phyloP scores from a whole-genome alignment of 164 flowering plant species.

The Aristolochia californica region DNA sequence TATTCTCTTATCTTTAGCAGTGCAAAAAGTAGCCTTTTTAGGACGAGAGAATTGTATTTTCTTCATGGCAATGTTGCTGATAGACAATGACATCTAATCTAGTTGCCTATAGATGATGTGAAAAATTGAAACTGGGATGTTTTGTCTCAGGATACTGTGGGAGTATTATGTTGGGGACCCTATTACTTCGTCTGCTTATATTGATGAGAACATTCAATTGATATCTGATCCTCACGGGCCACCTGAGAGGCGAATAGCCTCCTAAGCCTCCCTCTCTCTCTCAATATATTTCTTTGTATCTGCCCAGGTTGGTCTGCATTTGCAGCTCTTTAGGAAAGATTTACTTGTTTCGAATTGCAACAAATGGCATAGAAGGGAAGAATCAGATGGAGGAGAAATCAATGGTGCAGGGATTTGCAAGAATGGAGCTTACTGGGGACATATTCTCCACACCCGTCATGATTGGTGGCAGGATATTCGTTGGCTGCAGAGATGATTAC shows the following conservation, averaged over 20 bases:
- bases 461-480: conserved; percentile 78
- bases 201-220: conserved; percentile 57
- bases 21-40: too few species aligned
- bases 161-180: conserved; percentile 58
- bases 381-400: conserved; percentile 8
- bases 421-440: conserved; percentile 48
- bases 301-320: conserved; percentile 60
- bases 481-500: conserved; percentile 85
- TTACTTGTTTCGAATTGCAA: conserved; percentile 31
- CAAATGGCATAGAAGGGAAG: conserved; percentile 9
- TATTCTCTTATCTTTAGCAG: too few species aligned
- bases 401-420: conserved; percentile 48
- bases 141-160: conserved; percentile 51
- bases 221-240: conserved; percentile 22
- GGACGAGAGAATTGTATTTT: too few species aligned
- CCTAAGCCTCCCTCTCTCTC: too few species aligned
- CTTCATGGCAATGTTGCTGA: too few species aligned
- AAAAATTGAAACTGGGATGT: neutral
- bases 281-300: too few species aligned
- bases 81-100: too few species aligned
- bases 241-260: conserved; percentile 42
- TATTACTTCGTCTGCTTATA: conserved; percentile 75
- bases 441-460: conserved; percentile 84
- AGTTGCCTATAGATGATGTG: too few species aligned
- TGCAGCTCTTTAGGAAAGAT: conserved; percentile 73